Base-by-base conservation (phyloP, 805 yeast species). In the Metschnikowia cubensis region DNA sequence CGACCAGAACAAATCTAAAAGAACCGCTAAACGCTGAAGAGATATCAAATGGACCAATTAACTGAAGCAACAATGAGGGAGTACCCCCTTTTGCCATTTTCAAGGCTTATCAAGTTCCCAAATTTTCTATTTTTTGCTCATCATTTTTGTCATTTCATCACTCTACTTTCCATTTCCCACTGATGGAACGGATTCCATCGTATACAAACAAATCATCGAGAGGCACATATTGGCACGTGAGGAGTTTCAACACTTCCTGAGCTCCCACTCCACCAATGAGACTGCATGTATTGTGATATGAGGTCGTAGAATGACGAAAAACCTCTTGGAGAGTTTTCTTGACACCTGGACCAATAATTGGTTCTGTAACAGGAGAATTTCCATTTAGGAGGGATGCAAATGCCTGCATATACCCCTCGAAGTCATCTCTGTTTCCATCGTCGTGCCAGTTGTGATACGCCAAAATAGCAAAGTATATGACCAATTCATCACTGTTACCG, bases 231-330 rank as follows among this genome's bases (percentile, higher is more conserved):
- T 92, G 98, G 35, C 79, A 77, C 2, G 96, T 89, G 21, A 87
- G 60, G 40, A 82, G 61, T 67, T 94, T 92, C 46, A 89, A 73
- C 4, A 80, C 82, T 63, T 92, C 99, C 62, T 92, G 97, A 3
- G 89, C 84, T 0, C 82, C 90, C 11, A 91, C 71, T 0, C 97
- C 98, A 1, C 97, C 98, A 56, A 88, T 70, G 3, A 89, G 66
- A 4, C 96, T 75, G 18, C 85, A 69, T 14, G 81, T 74, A 57
- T 85, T 85, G 53, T 81, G 84, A 45, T 83, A 63, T 50, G 76
- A 79, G 36, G 67, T 65, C 13, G 80, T 57, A 8, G 70, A 60
- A 40, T 74, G 74, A 13, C 65, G 59, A 35, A 75, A 64, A 0
- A 70, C 62, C 38, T 76, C 77, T 36, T 60, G 51, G 46, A 64